Evolutionary conservation across 2,329 filamentous ascomycete genomes (phyloP).

Genomic region (Lachnellula cervina): DNA sequence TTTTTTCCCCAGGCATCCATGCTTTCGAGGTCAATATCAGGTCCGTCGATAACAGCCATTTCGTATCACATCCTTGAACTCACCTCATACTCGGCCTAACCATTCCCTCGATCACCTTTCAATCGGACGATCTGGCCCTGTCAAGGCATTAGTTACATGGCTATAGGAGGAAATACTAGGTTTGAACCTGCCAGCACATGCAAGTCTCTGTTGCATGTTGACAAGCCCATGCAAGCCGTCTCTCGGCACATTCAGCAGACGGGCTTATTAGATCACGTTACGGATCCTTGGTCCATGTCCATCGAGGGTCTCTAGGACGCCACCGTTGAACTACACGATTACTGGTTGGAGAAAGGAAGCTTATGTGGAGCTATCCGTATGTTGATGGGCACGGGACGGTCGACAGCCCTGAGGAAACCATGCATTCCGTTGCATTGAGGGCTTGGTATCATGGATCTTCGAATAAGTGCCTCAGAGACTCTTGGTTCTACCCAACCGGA

Average conservation of each 20-base stretch:
- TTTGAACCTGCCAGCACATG: conserved; percentile 18
- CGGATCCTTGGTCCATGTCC: conserved; percentile 21
- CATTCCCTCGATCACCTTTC: not conserved
- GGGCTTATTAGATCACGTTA: conserved; percentile 29
- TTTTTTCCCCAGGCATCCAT: conserved; percentile 7
- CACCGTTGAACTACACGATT: conserved; percentile 11
- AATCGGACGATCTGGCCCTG: conserved; percentile 9
- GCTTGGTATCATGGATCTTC: conserved; percentile 9
- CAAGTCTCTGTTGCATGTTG: conserved; percentile 9
- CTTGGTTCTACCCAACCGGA: conserved; percentile 19
- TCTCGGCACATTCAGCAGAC: conserved; percentile 17
- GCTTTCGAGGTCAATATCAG: not conserved
- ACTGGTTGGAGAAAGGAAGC: conserved; percentile 17
- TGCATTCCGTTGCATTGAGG: conserved; percentile 12
- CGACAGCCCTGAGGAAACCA: conserved; percentile 14
- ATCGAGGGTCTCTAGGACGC: conserved; percentile 11
- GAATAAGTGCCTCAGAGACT: conserved; percentile 20
- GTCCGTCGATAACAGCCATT: conserved; percentile 3
- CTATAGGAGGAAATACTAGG: conserved; percentile 18
- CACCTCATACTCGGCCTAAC: not conserved
- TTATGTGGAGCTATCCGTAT: conserved; percentile 17
- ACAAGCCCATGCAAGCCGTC: conserved; percentile 15
- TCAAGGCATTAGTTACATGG: conserved; percentile 4
- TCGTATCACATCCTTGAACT: conserved; percentile 6
- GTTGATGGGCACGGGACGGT: conserved; percentile 18